Base-by-base conservation (phyloP, 2,329 filamentous ascomycete species). In the Fusarium haematococcum region DNA sequence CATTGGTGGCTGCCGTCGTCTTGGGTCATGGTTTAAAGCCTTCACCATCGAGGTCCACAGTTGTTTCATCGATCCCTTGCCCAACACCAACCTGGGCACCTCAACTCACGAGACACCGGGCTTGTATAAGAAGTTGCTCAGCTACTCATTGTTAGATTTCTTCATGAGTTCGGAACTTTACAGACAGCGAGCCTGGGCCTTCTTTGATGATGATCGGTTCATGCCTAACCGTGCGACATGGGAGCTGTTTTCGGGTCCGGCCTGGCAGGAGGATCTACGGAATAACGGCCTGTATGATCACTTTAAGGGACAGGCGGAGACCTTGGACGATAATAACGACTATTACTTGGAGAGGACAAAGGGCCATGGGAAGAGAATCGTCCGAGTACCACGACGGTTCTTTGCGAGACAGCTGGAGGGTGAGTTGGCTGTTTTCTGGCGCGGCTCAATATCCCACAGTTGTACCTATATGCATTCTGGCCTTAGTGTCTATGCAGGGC, bases 161-260 rank as follows among this genome's bases (percentile, higher is more conserved):
- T 56, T 35, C 20, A 56, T 23, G 20, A n/a, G 35, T 2, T 6
- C 16, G 25, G 25, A 52, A n/a, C 25, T 32, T 4, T 52, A 23
- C 20, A 48, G 50, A 14, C 63, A 68, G 16, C 56, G 68, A 7
- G 57, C 63, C 9, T 71, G 41, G 56, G 56, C 60, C 7, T 67
- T 71, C 16, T 71, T 71, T 11, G 43, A 61, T 4, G 25, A 39
- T 20, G 10, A 57, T 35, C 18, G 39, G 16, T 20, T 52, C 27
- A 57, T 71, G 23, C 41, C 62, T 18, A 6, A 30, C 6, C 25
- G 23, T 23, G 7, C 14, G 2, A 16, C 18, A 32, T 33, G 58
- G 9, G 32, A 20, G 30, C 9, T 14, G 20, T 27, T 35, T n/a
- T 32, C 30, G 20, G 30, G n/a, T 14, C 13, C 23, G 5, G 8